Evolutionary conservation across 148 eudicot genomes (phyloP).

Genomic region (Cornus suecica): DNA sequence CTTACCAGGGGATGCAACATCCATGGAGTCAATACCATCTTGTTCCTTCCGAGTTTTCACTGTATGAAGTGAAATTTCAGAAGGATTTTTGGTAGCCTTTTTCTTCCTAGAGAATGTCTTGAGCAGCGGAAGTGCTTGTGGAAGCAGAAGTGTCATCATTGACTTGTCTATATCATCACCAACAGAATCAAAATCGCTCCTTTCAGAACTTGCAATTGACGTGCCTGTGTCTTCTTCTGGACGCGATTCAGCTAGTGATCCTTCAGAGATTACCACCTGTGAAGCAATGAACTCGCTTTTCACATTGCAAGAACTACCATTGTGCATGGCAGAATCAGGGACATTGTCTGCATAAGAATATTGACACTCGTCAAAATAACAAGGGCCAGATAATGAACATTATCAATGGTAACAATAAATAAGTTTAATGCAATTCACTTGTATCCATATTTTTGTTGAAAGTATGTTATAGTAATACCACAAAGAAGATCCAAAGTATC

Average conservation of each 20-base stretch:
- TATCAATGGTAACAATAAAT: neutral
- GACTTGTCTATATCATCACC: slow-evolving; percentile 66
- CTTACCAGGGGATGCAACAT: slow-evolving; percentile 41
- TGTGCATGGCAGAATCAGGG: slow-evolving; percentile 18
- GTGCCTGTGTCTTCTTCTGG: slow-evolving; percentile 39
- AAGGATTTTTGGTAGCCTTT: slow-evolving; percentile 36
- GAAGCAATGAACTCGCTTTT: slow-evolving; percentile 33
- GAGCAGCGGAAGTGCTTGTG: slow-evolving; percentile 80
- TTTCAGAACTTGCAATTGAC: slow-evolving; percentile 43
- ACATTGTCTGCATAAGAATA: slow-evolving; percentile 31
- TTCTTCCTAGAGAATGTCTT: slow-evolving; percentile 67
- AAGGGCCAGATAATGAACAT: neutral
- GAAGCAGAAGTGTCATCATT: slow-evolving; percentile 84
- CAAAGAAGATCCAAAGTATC: slow-evolving; percentile 56
- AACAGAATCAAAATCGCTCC: slow-evolving; percentile 57
- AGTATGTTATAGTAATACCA: slow-evolving; percentile 42
- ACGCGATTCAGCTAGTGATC: slow-evolving; percentile 31
- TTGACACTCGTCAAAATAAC: neutral
- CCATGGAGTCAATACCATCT: slow-evolving; percentile 12
- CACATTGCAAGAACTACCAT: slow-evolving; percentile 16
- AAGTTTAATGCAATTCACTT: neutral
- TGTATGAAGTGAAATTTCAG: slow-evolving; percentile 17
- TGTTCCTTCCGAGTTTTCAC: slow-evolving; percentile 25
- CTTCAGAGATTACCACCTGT: slow-evolving; percentile 25
- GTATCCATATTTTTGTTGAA: neutral